Evolutionary conservation across 768 basidiomycete species (phyloP).

Genomic region (Piloderma croceum): DNA sequence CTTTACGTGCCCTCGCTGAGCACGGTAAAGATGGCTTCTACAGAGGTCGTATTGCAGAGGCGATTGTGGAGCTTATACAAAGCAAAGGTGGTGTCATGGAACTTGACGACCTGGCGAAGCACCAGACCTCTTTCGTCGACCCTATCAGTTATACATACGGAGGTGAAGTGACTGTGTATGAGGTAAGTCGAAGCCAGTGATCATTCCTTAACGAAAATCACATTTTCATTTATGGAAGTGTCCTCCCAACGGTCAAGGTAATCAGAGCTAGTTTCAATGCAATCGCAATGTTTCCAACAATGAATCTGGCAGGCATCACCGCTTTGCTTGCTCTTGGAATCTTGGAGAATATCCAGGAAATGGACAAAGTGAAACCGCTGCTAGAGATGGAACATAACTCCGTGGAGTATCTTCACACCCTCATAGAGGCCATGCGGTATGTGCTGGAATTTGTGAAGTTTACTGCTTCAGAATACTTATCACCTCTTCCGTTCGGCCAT

Average conservation of each 20-base stretch:
- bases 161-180: slow-evolving; percentile 82
- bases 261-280: background rate
- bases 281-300: background rate
- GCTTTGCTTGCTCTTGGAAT: slow-evolving; percentile 91
- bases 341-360: slow-evolving; percentile 77
- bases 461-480: no score
- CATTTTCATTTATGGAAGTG: slow-evolving; percentile 44
- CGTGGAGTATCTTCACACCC: slow-evolving; percentile 76
- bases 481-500: no score
- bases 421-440: slow-evolving; percentile 81
- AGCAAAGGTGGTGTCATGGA: slow-evolving; percentile 91
- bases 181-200: slow-evolving; percentile 45
- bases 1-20: slow-evolving; percentile 73
- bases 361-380: slow-evolving; percentile 63
- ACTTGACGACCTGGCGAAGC: slow-evolving; percentile 85
- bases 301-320: slow-evolving; percentile 57
- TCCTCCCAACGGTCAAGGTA: slow-evolving; percentile 94
- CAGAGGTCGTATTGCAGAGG: slow-evolving; percentile 84
- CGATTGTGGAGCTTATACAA: slow-evolving; percentile 80
- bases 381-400: slow-evolving; percentile 88
- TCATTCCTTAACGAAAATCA: background rate
- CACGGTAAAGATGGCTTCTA: slow-evolving; percentile 93
- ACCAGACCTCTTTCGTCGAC: slow-evolving; percentile 72
- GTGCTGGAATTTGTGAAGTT: no score
- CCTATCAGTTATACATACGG: slow-evolving; percentile 91